Evolutionary conservation across 2,329 filamentous ascomycete genomes (phyloP).

Genomic region (Aspergillus novoparasiticus): DNA sequence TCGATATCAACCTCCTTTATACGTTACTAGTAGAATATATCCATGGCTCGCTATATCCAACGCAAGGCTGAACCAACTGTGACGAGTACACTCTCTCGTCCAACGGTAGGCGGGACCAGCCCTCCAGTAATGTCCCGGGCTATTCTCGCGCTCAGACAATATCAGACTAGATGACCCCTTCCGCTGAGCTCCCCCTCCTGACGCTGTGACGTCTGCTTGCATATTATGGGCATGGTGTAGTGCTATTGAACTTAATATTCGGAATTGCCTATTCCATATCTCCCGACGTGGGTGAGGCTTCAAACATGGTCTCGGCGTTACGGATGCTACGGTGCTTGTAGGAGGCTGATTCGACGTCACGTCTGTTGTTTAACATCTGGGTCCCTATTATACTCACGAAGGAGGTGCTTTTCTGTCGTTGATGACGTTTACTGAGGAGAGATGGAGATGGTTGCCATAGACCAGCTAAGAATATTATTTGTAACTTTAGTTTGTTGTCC

Average conservation of each 20-base stretch:
- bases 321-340: background rate
- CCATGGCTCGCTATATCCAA: background rate
- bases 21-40: background rate
- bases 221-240: background rate
- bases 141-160: constrained; percentile 4
- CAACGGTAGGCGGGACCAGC: background rate
- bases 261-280: constrained; percentile 14
- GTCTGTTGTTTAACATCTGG: too few relatives aligned
- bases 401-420: background rate
- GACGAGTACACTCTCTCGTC: background rate
- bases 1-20: background rate
- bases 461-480: background rate
- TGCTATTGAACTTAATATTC: constrained; percentile 3
- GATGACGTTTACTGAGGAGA: background rate
- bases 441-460: background rate
- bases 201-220: constrained; percentile 1
- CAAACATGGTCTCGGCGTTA: background rate
- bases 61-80: background rate
- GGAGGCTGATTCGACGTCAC: background rate
- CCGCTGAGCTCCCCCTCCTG: background rate
- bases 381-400: background rate
- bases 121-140: background rate
- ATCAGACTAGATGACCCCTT: background rate
- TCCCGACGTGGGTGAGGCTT: constrained; percentile 7
- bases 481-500: background rate